Percentiles rank a stretch among this genome's conserved stretches.
Evolutionary conservation across 305 asterid genomes (phyloP).

Genomic region (Fraxinus baroniana): DNA sequence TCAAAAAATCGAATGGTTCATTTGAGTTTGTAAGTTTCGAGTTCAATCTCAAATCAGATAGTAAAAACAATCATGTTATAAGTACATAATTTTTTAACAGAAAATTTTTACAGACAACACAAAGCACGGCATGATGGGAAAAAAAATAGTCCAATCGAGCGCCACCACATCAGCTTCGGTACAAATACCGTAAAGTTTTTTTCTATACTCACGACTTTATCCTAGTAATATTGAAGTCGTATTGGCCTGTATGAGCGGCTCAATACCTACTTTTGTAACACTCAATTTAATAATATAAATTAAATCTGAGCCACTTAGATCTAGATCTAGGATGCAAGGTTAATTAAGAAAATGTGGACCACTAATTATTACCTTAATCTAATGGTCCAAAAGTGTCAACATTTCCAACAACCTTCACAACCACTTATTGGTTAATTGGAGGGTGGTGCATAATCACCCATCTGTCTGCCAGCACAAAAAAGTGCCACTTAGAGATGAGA

Average conservation of each 20-base stretch:
- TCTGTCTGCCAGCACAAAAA: neutral
- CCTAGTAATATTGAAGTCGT: neutral
- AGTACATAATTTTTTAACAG: too few species aligned
- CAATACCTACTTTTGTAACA: neutral
- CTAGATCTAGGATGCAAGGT: slow-evolving; percentile 7
- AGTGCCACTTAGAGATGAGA: neutral
- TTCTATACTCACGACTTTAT: too few species aligned
- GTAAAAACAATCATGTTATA: too few species aligned
- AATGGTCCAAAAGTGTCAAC: slow-evolving; percentile 31
- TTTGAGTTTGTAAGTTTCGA: too few species aligned
- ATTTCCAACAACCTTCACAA: slow-evolving; percentile 21
- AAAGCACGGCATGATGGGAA: too few species aligned
- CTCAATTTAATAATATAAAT: neutral
- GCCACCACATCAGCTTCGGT: too few species aligned
- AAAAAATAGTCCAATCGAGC: too few species aligned
- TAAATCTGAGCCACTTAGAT: neutral
- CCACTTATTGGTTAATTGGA: slow-evolving; percentile 4
- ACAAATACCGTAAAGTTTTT: too few species aligned
- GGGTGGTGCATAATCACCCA: slow-evolving; percentile 8
- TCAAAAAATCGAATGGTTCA: too few species aligned
- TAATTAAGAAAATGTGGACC: neutral
- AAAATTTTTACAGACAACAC: too few species aligned
- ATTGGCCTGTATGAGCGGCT: neutral
- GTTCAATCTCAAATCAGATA: too few species aligned
- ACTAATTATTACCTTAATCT: neutral